Evolutionary conservation across 2,329 filamentous ascomycete species (phyloP), one percentile per base, ranked within the genome.

Genomic region (Trichoderma breve): DNA sequence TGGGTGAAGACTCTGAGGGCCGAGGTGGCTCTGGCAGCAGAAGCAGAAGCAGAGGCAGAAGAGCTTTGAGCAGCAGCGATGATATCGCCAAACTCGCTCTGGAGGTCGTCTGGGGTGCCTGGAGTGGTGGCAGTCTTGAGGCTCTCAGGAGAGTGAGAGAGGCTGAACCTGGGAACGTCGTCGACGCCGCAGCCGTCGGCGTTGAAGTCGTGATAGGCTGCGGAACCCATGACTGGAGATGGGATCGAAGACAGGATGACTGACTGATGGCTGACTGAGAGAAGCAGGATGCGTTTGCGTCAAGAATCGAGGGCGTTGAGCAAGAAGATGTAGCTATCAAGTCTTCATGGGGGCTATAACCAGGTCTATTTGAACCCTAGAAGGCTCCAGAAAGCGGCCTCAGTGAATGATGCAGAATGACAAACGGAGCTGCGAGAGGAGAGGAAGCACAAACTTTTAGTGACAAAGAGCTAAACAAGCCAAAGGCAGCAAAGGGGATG

Each of bases 391-490:
- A 18, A 30, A 7, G 34, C 11, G 14, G 39, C 6, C 12, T 43
- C 30, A 36, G 14, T 55, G 32, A 36, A 39, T 36, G 47, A 71
- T 53, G 73, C 72, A n/a, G 60, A 60, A 8, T 4, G 1, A 9
- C 5, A 55, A 43, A 55, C 18, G 26, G 30, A 53, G 14, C 21
- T 8, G 63, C 34, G 51, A 30, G 39, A 57, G 7, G 21, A 71
- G 7, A 53, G n/a, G 43, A 63, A 60, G 55, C 30, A 30, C 24
- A 21, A 55, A 60, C 24, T 43, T 34, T 71, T 28, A 11, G 43
- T 34, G 39, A 70, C 71, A 30, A 26, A 65, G 73, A 73, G 63
- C 68, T 47, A 51, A 21, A 58, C 15, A 66, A 43, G 34, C 47
- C 24, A 34, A 26, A 51, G 26, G 53, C 26, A 24, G 26, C 21